Base-by-base conservation (phyloP, 2,329 filamentous ascomycete species). In the Fusarium mangiferae region DNA sequence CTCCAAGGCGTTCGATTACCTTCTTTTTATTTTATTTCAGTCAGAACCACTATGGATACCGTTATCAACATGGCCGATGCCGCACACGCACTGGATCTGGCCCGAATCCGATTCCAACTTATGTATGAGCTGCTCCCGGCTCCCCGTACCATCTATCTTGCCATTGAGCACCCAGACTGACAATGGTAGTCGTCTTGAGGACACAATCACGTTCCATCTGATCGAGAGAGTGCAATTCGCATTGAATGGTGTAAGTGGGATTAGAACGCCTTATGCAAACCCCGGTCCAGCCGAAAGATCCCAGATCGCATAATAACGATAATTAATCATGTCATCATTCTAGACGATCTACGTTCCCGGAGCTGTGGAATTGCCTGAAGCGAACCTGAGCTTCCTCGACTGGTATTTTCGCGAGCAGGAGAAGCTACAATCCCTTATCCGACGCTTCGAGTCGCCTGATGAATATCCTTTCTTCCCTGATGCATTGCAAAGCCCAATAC, bases 221-320 rank as follows among this genome's bases (percentile, higher is more conserved):
- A 98, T 98, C 80, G 96, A 99, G 85, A 92, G 96, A 45, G 96
- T 96, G n/a, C 96, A 99, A 83, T 99, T 98, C 83, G 94, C 96
- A 8, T 89, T 97, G 74, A 98, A 98, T 85, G 87, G 81, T 80
- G 82, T 83, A 73, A 70, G 74, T 68, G 71, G 42, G 57, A 44
- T 30, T 14, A 45, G 46, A 35, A 36, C 42, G 41, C 41, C 51
- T 72, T 56, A 72, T 72, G 64, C 68, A 54, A 62, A 61, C 73
- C 74, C 63, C 66, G 65, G 64, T 66, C 41, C 61, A 36, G 36
- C 30, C 55, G 35, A 39, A 59, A 51, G 44, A 66, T 58, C 58
- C 55, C 26, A 62, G 64, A 56, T 49, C 59, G 41, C 62, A 62
- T 68, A 41, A 64, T 57, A 35, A 38, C 36, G 26, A 45, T 64